phyloP scores from a whole-genome alignment of 371 early-diverging fungal genomes.

The Mucor ambiguus region DNA sequence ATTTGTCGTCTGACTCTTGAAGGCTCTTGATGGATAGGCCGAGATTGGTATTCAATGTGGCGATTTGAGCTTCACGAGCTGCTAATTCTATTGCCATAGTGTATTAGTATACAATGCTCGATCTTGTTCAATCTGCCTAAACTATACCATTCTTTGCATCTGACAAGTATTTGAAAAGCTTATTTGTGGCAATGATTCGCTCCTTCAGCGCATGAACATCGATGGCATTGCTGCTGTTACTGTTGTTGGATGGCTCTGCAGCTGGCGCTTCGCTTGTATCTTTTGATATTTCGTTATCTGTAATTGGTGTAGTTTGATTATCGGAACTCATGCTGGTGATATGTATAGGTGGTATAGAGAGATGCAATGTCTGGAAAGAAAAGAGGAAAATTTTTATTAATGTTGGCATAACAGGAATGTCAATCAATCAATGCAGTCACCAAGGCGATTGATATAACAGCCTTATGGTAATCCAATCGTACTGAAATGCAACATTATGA shows the following conservation, averaged over 20 bases:
- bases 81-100: background rate
- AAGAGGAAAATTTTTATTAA: background rate
- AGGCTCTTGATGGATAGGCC: background rate
- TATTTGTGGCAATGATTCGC: background rate
- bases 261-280: background rate
- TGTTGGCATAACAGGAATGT: background rate
- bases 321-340: background rate
- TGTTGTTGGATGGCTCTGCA: background rate
- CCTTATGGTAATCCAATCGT: no score
- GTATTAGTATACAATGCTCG: background rate
- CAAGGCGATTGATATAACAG: background rate
- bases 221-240: background rate
- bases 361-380: background rate
- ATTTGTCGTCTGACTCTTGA: background rate
- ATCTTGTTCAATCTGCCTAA: background rate
- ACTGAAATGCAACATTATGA: background rate
- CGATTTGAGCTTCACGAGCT: background rate
- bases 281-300: background rate
- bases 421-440: constrained; percentile 1
- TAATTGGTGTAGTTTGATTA: background rate
- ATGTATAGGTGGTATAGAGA: background rate
- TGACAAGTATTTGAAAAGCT: background rate
- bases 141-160: background rate
- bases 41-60: background rate
- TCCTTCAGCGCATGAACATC: background rate